Base-by-base conservation (phyloP, 139 green algal species). In the Eudorina sp. region DNA sequence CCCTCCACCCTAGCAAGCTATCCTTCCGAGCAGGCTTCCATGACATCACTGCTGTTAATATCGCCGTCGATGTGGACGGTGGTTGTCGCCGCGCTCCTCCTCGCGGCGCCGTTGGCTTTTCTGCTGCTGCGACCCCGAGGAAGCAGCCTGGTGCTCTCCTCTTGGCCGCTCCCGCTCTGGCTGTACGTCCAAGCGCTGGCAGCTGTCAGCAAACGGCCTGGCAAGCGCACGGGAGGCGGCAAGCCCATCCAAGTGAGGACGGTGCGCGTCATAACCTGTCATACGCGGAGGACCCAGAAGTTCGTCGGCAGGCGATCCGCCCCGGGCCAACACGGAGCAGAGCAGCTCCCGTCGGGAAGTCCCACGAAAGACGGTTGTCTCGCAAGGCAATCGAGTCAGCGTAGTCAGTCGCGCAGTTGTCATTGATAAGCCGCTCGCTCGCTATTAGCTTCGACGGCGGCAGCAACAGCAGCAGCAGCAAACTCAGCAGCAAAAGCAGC, bases 141-240 rank as follows among this genome's bases (percentile, higher is more conserved):
- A 40, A 19, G 23, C 13, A 55, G 41, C 70, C 21, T 79, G 40
- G 40, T 79, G 19, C 70, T 79, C 40, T n/a, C 70, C 3, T 27
- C 40, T 18, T 79, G 70, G 70, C 70, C 70, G 41, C 40, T 34
- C 21, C 70, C 70, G 19, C 4, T 55, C 40, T 79, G 70, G 70
- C 70, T 79, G 14, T 79, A 79, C 38, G 34, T 55, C 70, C 70
- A 79, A 53, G 70, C 70, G 18, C 43, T 79, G 14, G 70, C 70
- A 4, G 70, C 70, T 58, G 70, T 79, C 29, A 41, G 40, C 40
- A 79, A 79, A 16, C 25, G 14, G 8, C 23, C 23, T 23, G 55
- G 70, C 70, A 79, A 79, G 70, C 40, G 34, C 27, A 75, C 34
- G 14, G 70, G 7, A 40, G 13, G 8, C 41, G 70, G 36, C 27